These are phyloP conservation scores for Boletus huronensis DNA, from an alignment of 768 basidiomycete genomes.

Conservation along the genomic window DNA sequence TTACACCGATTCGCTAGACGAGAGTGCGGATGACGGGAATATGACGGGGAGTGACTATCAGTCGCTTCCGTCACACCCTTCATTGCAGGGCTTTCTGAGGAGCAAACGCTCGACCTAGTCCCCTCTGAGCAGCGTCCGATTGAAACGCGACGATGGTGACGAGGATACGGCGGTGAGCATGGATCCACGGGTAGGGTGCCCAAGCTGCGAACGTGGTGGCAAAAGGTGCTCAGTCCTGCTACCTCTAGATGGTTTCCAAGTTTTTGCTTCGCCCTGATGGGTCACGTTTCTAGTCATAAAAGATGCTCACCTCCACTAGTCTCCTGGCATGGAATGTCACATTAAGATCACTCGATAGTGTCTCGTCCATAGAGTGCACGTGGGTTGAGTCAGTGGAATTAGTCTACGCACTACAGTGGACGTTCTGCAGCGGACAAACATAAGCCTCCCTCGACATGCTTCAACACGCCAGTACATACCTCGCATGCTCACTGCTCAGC, in stretches of 20 bases:
- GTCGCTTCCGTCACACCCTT: conserved; percentile 25
- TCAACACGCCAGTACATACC: neutral
- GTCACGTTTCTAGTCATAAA: neutral
- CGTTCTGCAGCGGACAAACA: neutral
- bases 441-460: neutral
- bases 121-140: conserved; percentile 7
- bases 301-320: neutral
- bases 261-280: neutral
- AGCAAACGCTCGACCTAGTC: conserved; percentile 19
- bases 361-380: neutral
- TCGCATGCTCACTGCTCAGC: neutral
- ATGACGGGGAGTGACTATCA: conserved; percentile 25
- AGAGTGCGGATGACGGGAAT: neutral
- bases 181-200: neutral
- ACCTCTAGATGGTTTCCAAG: too few species aligned
- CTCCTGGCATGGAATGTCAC: neutral
- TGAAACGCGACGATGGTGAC: neutral
- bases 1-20: conserved; percentile 23
- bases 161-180: conserved; percentile 1
- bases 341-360: neutral
- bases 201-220: conserved; percentile 32
- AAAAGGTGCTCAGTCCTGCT: conserved; percentile 23
- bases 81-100: conserved; percentile 20
- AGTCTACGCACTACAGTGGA: conserved; percentile 2
- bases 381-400: neutral